Evolutionary conservation across 148 eudicot genomes (phyloP).

Genomic region (Nepenthes gracilis): DNA sequence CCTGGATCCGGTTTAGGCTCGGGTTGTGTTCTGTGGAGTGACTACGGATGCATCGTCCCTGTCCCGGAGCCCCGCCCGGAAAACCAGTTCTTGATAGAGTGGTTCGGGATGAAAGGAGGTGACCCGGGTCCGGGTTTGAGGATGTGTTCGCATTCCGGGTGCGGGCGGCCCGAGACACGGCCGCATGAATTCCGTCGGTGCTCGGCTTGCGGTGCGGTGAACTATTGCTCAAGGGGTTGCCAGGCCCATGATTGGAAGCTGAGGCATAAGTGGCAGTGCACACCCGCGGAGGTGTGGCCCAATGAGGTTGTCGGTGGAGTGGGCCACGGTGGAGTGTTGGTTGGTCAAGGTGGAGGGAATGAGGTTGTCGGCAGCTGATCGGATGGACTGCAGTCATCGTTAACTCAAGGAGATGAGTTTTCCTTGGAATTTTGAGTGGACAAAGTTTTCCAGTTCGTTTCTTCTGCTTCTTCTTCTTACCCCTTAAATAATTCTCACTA

Average conservation of each 20-base stretch:
- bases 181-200: slow-evolving; percentile 56
- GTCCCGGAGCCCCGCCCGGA: slow-evolving; percentile 24
- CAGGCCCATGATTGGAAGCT: slow-evolving; percentile 51
- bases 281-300: slow-evolving; percentile 22
- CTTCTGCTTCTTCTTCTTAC: too few species aligned
- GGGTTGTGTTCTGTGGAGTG: slow-evolving; percentile 12
- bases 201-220: slow-evolving; percentile 50
- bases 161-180: slow-evolving; percentile 67
- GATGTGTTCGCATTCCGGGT: slow-evolving; percentile 36
- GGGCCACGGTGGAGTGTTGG: slow-evolving; percentile 3
- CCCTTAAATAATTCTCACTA: too few species aligned
- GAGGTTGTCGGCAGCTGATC: slow-evolving; percentile 4
- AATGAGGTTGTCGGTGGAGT: slow-evolving; percentile 7
- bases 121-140: slow-evolving; percentile 14
- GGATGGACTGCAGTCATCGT: neutral
- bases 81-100: slow-evolving; percentile 27
- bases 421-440: too few species aligned
- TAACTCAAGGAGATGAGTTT: too few species aligned
- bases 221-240: slow-evolving; percentile 61
- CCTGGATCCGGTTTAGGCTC: neutral
- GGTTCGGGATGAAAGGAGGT: slow-evolving; percentile 14
- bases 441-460: too few species aligned
- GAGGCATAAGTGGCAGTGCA: slow-evolving; percentile 51
- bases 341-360: neutral
- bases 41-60: slow-evolving; percentile 15